Conservation (phyloP, 306 rosid genomes). For the Prunus davidiana region DNA sequence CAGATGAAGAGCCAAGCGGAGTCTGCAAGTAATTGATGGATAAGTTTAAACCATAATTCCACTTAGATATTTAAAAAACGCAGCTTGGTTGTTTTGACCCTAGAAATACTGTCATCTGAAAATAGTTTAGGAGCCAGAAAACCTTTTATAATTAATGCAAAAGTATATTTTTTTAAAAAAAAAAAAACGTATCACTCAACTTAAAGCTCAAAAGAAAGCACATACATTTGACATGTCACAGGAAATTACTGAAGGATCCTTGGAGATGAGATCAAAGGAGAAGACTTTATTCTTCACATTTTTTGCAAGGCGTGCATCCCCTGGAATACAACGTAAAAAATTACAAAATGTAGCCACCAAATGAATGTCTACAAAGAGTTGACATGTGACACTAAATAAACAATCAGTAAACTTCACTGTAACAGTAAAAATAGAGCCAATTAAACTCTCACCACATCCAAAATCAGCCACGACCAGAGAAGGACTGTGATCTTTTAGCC, state of each 20-base stretch:
- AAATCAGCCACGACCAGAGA: constrained; percentile 87
- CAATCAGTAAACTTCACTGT: not conserved
- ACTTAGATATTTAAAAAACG: not conserved
- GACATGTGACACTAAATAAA: not conserved
- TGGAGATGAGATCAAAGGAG: constrained; percentile 89
- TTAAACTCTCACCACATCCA: constrained; percentile 77
- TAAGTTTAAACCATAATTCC: not conserved
- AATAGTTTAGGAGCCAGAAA: not conserved
- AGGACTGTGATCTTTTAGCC: constrained; percentile 70
- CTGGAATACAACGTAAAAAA: constrained; percentile 38
- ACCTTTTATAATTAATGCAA: not conserved
- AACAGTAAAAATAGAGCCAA: not conserved
- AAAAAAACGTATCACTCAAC: not conserved
- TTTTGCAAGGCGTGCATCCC: constrained; percentile 86
- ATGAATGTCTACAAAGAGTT: not conserved
- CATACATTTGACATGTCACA: constrained; percentile 93
- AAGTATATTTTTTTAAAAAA: too few species aligned
- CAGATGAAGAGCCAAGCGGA: constrained; percentile 58
- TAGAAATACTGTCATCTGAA: not conserved
- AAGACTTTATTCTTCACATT: constrained; percentile 77
- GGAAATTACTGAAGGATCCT: constrained; percentile 71
- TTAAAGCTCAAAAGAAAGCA: constrained; percentile 12
- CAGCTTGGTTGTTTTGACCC: not conserved
- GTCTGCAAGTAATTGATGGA: constrained; percentile 39
- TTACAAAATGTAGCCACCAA: constrained; percentile 13